Base-by-base conservation (phyloP, 2,329 filamentous ascomycete genomes). In the Elsinoe batatas region DNA sequence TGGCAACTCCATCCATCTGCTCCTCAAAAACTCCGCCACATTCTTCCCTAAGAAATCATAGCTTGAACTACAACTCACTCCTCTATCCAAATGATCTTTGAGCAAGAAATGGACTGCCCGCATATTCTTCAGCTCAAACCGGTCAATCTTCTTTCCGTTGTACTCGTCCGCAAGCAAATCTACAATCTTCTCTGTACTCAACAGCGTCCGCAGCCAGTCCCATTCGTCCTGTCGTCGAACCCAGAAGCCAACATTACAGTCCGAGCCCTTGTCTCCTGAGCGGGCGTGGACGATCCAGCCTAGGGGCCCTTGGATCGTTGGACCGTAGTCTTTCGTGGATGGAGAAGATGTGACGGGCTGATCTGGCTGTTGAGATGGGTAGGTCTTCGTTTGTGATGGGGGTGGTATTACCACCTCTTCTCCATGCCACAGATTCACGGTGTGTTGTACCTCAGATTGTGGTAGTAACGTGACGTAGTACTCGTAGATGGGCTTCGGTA, bases 221-320 rank as follows among this genome's bases (percentile, higher is more conserved):
- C 61, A 70, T 46, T 67, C 65, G n/a, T 68, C 65, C 4, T 55
- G 37, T 46, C 60, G 59, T 4, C 71, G 65, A 4, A 75, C 72
- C 60, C 74, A 80, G 58, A 70, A 58, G 53, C 71, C 67, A 4
- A 68, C 61, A 47, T 69, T 69, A 10, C 64, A 64, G 43, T 69
- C 66, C 6, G 58, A 59, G 8, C 65, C 66, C 51, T 70, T 70
- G 53, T 70, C 68, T 5, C 68, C 68, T 15, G 61, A 64, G 1
- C 67, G 55, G 1, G 65, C 68, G 53, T 68, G 67, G 5, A 64
- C 67, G 26, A 70, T 62, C 61, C 64, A 69, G 38, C 72, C 72
- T 2, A 74, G 58, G 1, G 71, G 71, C 1, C 65, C 65, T 15
- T 61, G 59, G 1, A 66, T 62, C 0, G 71, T 74, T 5, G 63